Evolutionary conservation across 202 grass and related monocot genomes (phyloP), one percentile per base, ranked within the genome.

Genomic region (Carex arenaria): DNA sequence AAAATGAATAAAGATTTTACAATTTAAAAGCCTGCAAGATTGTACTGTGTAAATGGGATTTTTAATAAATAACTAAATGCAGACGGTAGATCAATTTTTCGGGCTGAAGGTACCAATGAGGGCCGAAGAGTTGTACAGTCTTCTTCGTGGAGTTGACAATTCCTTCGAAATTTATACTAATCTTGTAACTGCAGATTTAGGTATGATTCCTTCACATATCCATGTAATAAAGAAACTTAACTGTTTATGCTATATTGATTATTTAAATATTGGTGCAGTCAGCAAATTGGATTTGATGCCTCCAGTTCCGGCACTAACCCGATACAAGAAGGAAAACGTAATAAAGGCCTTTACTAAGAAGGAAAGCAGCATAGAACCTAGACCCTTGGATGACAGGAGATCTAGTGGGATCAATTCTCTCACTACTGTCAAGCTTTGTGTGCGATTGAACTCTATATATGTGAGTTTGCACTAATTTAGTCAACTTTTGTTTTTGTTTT

Each of bases 71-170:
- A 38, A 80, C 76, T 64, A 87, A 79, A 85, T 91, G 83, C 93
- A 98, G 95, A 95, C 90, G 45, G 89, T 90, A 83, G 95, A 98
- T 89, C 95, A 98, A 42, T 98, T 98, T 90, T 98, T 95, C 83
- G 87, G 87, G 54, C 87, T 98, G 49, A 95, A 93, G 60, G 91
- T 98, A 67, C 95, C 95, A 84, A 95, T 98, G 93, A 84, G 87
- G 85, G 87, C 86, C 65, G 89, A 87, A 83, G 93, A 95, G 85
- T 69, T 98, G 84, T 91, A 89, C 80, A 85, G 83, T 77, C 87
- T 98, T 86, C 93, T 88, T 62, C 90, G 95, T 65, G 93, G 95
- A 76, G 79, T 98, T 64, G 95, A 95, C 86, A 98, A 92, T 83
- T 85, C 93, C 82, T 95, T 98, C 83, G 89, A 95, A 98, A 79